phyloP scores from a whole-genome alignment of 148 eudicot species.

The Silene latifolia region DNA sequence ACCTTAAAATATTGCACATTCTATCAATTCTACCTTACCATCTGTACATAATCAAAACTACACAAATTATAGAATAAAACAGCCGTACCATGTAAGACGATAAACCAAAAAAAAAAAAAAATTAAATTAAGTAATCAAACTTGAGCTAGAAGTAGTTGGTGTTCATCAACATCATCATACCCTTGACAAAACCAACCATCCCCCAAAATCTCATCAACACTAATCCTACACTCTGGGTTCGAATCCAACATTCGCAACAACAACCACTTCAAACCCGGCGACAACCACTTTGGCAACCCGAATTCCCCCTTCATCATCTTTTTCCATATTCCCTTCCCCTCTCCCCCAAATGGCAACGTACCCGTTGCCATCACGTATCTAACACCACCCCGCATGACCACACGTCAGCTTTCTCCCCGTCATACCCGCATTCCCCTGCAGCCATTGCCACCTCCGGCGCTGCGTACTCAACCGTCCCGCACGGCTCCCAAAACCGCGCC shows the following conservation, averaged over 20 bases:
- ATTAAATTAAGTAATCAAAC: neutral
- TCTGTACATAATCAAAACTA: neutral
- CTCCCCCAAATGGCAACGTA: conserved; percentile 54
- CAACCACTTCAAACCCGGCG: conserved; percentile 49
- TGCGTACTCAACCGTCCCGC: conserved; percentile 83
- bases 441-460: conserved; percentile 66
- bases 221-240: conserved; percentile 61
- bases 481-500: conserved; percentile 49
- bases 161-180: conserved; percentile 31
- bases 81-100: too few species aligned
- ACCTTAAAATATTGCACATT: neutral
- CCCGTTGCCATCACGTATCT: conserved; percentile 66
- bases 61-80: too few species aligned
- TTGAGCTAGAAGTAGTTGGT: neutral
- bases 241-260: conserved; percentile 59
- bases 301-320: conserved; percentile 65
- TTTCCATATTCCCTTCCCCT: conserved; percentile 49
- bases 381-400: conserved; percentile 87
- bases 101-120: neutral
- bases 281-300: conserved; percentile 52
- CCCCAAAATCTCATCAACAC: conserved; percentile 45
- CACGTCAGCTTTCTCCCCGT: conserved; percentile 63
- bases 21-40: neutral
- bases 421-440: conserved; percentile 52
- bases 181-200: conserved; percentile 70